Evolutionary conservation across 495 filamentous ascomycete species (phyloP), one percentile per base, ranked within the genome.

Genomic region (Penicillium longicatenatum): DNA sequence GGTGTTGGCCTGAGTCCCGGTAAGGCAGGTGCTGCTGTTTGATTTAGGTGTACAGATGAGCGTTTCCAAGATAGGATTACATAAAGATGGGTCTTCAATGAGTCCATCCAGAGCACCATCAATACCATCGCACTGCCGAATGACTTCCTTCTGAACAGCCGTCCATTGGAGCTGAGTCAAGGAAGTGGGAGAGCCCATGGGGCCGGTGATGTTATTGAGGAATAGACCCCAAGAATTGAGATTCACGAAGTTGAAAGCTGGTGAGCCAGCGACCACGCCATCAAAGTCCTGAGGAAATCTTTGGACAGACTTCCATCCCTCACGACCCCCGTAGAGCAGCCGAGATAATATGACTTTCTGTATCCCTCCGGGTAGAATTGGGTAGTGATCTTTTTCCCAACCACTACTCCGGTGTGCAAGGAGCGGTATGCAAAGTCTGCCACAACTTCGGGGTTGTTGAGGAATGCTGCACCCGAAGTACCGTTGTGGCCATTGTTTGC

Each of bases 41-140:
- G 68, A 63, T 31, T 60, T 51, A 2, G 60, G 50, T 0, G 61
- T 59, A 67, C 88, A 89, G 10, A 82, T 79, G 24, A 90, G 60
- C 0, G 69, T 68, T 47, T 80, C 73, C 11, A 82, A 70, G 42
- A 79, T 62, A n/a, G 86, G 82, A 26, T 78, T 67, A 72, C 88
- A 92, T 14, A 78, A 69, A 39, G 76, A 70, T 0, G 87, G 84
- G 48, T 80, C 72, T 60, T 84, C 84, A 58, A 91, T 84, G 63
- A 90, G 85, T 24, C 78, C 82, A 61, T 90, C 88, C 7, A 73
- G 66, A 0, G 83, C 73, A 2, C 88, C 87, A 64, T 91, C 89
- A 20, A 83, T 69, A 6, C 50, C 58, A 61, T 92, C 87, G 56
- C 88, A 92, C 61, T 91, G 87, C 0, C 77, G 75, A 10, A 89